These are phyloP conservation scores for Cystofilobasidium capitatum DNA, from an alignment of 768 basidiomycete species.

Conservation along the genomic window DNA sequence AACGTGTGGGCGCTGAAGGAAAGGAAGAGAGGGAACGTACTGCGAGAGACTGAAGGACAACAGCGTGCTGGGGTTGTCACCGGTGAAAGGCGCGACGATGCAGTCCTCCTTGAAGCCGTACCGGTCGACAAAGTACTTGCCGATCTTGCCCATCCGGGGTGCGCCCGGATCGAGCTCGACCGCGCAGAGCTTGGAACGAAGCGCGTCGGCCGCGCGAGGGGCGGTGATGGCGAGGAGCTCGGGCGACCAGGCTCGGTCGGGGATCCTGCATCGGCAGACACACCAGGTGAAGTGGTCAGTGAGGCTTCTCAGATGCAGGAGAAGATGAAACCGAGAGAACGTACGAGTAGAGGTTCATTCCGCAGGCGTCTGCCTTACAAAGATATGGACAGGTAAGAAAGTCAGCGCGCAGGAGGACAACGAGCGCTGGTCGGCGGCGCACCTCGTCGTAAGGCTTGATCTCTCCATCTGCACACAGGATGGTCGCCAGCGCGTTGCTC, in stretches of 20 bases:
- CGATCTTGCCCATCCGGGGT: slow-evolving; percentile 53
- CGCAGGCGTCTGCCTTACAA: slow-evolving; percentile 56
- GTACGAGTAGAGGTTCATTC: slow-evolving; percentile 73
- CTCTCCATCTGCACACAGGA: slow-evolving; percentile 57
- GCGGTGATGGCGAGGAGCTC: slow-evolving; percentile 1
- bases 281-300: not conserved
- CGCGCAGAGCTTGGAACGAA: slow-evolving; percentile 60
- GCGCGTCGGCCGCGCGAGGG: slow-evolving; percentile 34
- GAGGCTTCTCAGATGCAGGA: not conserved
- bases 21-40: slow-evolving; percentile 31
- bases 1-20: not conserved
- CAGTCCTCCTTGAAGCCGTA: slow-evolving; percentile 73
- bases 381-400: not conserved
- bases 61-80: slow-evolving; percentile 65
- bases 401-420: not conserved
- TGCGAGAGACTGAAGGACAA: slow-evolving; percentile 50
- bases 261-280: slow-evolving; percentile 4
- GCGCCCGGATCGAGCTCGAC: slow-evolving; percentile 67
- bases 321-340: not conserved
- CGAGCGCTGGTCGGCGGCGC: slow-evolving; percentile 34
- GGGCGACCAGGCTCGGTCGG: slow-evolving; percentile 9
- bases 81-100: slow-evolving; percentile 71
- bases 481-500: slow-evolving; percentile 69
- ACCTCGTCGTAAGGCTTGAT: slow-evolving; percentile 69
- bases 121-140: slow-evolving; percentile 59